phyloP scores from a whole-genome alignment of 495 filamentous ascomycete species.

The Penicillium arizonense region DNA sequence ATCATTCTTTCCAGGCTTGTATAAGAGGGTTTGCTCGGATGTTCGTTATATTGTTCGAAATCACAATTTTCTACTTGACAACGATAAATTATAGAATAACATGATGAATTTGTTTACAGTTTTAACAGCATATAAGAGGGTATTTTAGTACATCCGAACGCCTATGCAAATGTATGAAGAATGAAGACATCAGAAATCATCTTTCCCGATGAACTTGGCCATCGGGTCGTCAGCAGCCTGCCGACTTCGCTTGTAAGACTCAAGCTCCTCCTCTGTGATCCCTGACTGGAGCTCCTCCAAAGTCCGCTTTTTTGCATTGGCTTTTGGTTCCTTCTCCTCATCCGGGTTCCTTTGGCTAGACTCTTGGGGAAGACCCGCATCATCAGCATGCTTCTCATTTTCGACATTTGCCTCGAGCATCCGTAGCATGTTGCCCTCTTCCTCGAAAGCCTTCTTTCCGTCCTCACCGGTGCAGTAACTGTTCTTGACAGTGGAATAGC shows the following conservation, averaged over 20 bases:
- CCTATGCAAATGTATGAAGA: conserved; percentile 7
- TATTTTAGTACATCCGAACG: conserved; percentile 27
- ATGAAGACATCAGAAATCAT: conserved; percentile 23
- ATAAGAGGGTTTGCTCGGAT: too few species aligned
- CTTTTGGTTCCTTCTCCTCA: conserved; percentile 22
- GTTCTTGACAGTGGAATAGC: conserved; percentile 89
- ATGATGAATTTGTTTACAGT: conserved; percentile 1
- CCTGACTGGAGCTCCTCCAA: conserved; percentile 69
- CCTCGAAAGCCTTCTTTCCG: conserved; percentile 71
- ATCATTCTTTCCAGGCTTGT: too few species aligned
- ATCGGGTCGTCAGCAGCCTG: conserved; percentile 77
- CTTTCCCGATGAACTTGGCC: conserved; percentile 69
- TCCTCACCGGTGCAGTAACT: conserved; percentile 94
- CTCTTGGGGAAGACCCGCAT: conserved; percentile 23
- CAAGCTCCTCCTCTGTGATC: conserved; percentile 77
- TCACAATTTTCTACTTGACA: too few species aligned
- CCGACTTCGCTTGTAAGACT: conserved; percentile 73
- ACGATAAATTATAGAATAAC: too few species aligned
- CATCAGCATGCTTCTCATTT: conserved; percentile 13
- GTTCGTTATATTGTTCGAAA: too few species aligned
- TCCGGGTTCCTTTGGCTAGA: conserved; percentile 33
- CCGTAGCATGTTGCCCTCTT: conserved; percentile 57
- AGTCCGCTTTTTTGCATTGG: conserved; percentile 62
- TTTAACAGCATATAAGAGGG: conserved; percentile 13
- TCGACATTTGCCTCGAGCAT: conserved; percentile 38